These are phyloP conservation scores for Schoenoplectus tabernaemontani DNA, from an alignment of 202 grass and related monocot species.

Conservation along the genomic window DNA sequence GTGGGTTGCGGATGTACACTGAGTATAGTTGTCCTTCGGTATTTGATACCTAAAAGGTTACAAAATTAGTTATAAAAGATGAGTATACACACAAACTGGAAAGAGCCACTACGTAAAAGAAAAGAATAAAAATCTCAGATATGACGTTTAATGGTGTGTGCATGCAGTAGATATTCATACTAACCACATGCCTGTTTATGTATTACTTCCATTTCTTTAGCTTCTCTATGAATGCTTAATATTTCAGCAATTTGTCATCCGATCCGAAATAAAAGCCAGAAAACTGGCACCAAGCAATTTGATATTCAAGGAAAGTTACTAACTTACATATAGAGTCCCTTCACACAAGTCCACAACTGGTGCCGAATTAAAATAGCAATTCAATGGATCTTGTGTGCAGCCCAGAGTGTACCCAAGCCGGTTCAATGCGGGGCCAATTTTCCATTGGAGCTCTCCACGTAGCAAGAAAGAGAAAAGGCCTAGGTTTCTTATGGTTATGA, in stretches of 20 bases:
- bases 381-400: slow-evolving; percentile 39
- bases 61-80: background rate
- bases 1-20: slow-evolving; percentile 41
- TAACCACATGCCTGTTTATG: background rate
- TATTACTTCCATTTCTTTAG: background rate
- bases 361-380: slow-evolving; percentile 70
- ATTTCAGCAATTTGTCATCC: too few relatives aligned
- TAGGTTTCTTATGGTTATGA: slow-evolving; percentile 47
- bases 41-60: slow-evolving; percentile 48
- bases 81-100: background rate
- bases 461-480: slow-evolving; percentile 58
- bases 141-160: background rate
- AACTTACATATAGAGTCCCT: slow-evolving; percentile 67
- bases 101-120: background rate
- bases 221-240: background rate
- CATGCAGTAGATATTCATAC: background rate
- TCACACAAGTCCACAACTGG: slow-evolving; percentile 55
- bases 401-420: slow-evolving; percentile 35
- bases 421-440: slow-evolving; percentile 39
- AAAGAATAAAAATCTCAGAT: background rate
- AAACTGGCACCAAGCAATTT: too few relatives aligned
- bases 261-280: too few relatives aligned
- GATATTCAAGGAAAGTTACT: background rate
- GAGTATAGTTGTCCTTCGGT: slow-evolving; percentile 80
- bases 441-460: slow-evolving; percentile 46